These are phyloP conservation scores for Fonsecaea erecta DNA, from an alignment of 2,329 filamentous ascomycete species.

Conservation along the genomic window DNA sequence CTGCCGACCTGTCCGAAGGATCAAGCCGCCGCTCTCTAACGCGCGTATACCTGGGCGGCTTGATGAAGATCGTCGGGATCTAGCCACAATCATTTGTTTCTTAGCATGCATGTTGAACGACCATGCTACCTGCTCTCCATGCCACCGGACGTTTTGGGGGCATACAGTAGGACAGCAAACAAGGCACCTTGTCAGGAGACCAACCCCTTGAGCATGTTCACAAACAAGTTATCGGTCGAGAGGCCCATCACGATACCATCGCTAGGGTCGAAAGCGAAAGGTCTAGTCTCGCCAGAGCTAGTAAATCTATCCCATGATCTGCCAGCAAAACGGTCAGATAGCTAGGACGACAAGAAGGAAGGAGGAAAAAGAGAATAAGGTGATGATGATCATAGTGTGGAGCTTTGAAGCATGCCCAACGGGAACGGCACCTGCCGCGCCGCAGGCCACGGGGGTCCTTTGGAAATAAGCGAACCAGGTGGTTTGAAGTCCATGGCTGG, in stretches of 20 bases:
- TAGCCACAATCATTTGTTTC: not conserved
- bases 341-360: not conserved
- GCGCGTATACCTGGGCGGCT: slow-evolving; percentile 4
- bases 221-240: not conserved
- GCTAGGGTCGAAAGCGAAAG: not conserved
- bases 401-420: not conserved
- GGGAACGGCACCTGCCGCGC: slow-evolving; percentile 13
- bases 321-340: not conserved
- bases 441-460: not conserved
- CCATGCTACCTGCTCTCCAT: not conserved
- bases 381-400: slow-evolving; percentile 9
- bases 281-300: not conserved
- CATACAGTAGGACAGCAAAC: not conserved
- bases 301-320: not conserved
- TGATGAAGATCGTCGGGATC: not conserved
- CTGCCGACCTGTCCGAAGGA: slow-evolving; percentile 8
- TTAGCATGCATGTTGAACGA: not conserved
- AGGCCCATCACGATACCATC: not conserved
- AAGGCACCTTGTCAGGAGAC: not conserved
- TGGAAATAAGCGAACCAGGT: slow-evolving; percentile 1
- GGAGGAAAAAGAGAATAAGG: slow-evolving; percentile 1
- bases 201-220: not conserved
- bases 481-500: not conserved
- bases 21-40: slow-evolving; percentile 4
- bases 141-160: not conserved